These are phyloP conservation scores for Xylaria longipes DNA, from an alignment of 495 filamentous ascomycete genomes.

Conservation along the genomic window DNA sequence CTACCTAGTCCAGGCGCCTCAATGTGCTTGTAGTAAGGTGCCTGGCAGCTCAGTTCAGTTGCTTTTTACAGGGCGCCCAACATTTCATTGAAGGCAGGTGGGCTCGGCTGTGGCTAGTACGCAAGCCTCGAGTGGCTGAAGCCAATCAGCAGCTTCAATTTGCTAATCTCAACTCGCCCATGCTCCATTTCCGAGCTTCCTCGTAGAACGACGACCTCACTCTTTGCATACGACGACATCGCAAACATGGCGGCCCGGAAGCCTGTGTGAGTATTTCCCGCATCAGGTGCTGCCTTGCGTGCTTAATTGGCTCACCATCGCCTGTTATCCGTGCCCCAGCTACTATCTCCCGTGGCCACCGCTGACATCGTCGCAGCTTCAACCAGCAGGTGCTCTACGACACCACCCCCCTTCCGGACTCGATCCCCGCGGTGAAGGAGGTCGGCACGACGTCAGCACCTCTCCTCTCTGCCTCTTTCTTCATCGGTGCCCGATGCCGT, in stretches of 20 bases:
- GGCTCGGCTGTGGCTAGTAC: constrained; percentile 6
- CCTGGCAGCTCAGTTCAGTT: not conserved
- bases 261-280: constrained; percentile 50
- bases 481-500: constrained; percentile 94
- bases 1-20: too few species aligned
- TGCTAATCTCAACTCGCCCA: constrained; percentile 33
- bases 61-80: not conserved
- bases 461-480: constrained; percentile 89
- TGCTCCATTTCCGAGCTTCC: constrained; percentile 38
- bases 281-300: not conserved
- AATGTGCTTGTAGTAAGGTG: too few species aligned
- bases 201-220: constrained; percentile 32
- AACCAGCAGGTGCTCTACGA: constrained; percentile 91
- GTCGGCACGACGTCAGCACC: constrained; percentile 91
- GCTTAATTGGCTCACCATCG: constrained; percentile 31
- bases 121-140: constrained; percentile 33
- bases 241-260: constrained; percentile 56
- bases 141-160: constrained; percentile 44
- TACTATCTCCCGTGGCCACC: not conserved
- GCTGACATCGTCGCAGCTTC: constrained; percentile 68
- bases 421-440: constrained; percentile 89
- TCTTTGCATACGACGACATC: constrained; percentile 34
- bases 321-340: constrained; percentile 11
- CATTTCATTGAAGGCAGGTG: too few species aligned
- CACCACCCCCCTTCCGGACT: constrained; percentile 90